Percentiles rank a stretch among this genome's conserved stretches.
Evolutionary conservation across 768 basidiomycete species (phyloP).

Genomic region (Guyanaporus albipodus): DNA sequence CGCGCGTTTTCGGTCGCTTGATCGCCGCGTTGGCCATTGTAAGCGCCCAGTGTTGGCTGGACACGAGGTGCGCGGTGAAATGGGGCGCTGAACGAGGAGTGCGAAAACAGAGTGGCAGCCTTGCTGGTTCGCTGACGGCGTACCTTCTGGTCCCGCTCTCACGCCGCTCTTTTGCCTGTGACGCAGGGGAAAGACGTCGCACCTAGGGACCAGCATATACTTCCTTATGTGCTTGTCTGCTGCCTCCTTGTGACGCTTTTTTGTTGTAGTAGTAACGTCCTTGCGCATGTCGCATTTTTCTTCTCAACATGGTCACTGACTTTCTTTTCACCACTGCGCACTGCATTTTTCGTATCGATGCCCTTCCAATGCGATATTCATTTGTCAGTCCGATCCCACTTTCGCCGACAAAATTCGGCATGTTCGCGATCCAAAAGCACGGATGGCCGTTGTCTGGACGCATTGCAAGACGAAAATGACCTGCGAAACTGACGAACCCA

Average conservation of each 20-base stretch:
- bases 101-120: conserved; percentile 48
- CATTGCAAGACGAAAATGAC: conserved; percentile 85
- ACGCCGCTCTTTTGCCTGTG: conserved; percentile 53
- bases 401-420: conserved; percentile 88
- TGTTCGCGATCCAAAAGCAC: conserved; percentile 78
- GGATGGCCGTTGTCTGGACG: conserved; percentile 82
- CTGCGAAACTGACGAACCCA: conserved; percentile 86
- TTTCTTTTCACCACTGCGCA: conserved; percentile 50
- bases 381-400: conserved; percentile 68
- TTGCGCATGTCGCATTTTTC: conserved; percentile 26
- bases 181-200: conserved; percentile 53
- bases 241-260: conserved; percentile 59
- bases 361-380: conserved; percentile 24
- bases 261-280: conserved; percentile 26
- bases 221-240: conserved; percentile 44
- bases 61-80: conserved; percentile 92
- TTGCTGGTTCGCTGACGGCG: conserved; percentile 25
- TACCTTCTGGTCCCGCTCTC: conserved; percentile 22
- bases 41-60: conserved; percentile 74
- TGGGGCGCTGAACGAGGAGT: conserved; percentile 98
- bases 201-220: conserved; percentile 54
- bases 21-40: conserved; percentile 75
- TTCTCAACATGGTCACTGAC: conserved; percentile 55
- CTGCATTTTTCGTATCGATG: conserved; percentile 26
- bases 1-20: conserved; percentile 94